A percentile compares a stretch with the other conserved stretches of the same genome.
Evolutionary conservation across 257 asterid genomes (phyloP).

Genomic region (Penstemon eatonii): DNA sequence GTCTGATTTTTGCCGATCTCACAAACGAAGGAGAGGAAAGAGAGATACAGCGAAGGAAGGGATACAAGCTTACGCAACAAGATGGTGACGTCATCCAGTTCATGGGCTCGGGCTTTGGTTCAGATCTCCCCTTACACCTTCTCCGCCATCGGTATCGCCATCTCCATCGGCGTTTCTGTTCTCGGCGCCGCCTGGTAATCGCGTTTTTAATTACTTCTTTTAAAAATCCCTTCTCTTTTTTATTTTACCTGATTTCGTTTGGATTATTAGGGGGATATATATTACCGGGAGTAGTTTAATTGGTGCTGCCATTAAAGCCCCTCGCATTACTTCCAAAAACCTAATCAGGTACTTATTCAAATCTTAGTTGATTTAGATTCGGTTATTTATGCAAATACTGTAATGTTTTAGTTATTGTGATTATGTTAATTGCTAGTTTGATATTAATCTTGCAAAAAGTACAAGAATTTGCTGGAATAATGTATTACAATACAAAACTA

Average conservation of each 20-base stretch:
- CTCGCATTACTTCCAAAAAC: slow-evolving; percentile 54
- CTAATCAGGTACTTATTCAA: slow-evolving; percentile 38
- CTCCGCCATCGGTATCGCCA: slow-evolving; percentile 88
- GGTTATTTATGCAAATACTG: background rate
- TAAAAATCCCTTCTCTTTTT: too few relatives aligned
- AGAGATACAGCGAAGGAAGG: background rate
- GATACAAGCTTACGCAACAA: slow-evolving; percentile 28
- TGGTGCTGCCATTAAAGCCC: slow-evolving; percentile 60
- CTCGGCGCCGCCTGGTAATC: slow-evolving; percentile 97
- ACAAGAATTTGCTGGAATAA: too few relatives aligned
- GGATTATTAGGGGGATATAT: slow-evolving; percentile 45
- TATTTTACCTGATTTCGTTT: slow-evolving; percentile 9
- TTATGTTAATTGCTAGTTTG: too few relatives aligned
- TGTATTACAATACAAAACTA: too few relatives aligned
- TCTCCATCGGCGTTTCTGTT: slow-evolving; percentile 94
- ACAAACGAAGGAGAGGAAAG: slow-evolving; percentile 15
- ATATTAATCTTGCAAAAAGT: too few relatives aligned
- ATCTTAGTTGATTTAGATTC: background rate
- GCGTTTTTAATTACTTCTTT: background rate
- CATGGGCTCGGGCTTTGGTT: slow-evolving; percentile 86
- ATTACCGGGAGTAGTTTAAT: slow-evolving; percentile 58
- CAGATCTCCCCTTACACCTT: slow-evolving; percentile 95
- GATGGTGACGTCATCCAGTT: slow-evolving; percentile 74
- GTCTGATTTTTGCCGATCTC: slow-evolving; percentile 30
- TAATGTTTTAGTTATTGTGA: background rate